Evolutionary conservation across 192 early-diverging fungal genomes (phyloP).

Genomic region (Coemansia sp.): DNA sequence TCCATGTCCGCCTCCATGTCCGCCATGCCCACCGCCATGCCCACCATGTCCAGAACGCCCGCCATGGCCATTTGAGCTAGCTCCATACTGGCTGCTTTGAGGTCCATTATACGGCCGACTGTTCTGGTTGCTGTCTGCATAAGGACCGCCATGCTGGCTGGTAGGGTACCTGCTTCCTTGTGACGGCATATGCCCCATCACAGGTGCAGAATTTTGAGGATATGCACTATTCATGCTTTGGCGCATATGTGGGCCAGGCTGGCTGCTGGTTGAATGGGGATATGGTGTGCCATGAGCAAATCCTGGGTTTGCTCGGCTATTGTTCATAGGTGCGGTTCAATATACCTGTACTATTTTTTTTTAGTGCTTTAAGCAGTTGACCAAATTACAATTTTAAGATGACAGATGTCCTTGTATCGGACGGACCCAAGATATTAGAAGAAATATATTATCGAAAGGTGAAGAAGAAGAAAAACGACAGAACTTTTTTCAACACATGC

Average conservation of each 20-base stretch:
- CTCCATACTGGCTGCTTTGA: background rate
- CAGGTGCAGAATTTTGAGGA: background rate
- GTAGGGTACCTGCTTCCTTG: conserved; percentile 5
- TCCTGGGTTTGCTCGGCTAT: background rate
- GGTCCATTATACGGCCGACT: background rate
- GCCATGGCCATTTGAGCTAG: background rate
- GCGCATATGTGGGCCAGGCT: background rate
- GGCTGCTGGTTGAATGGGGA: background rate
- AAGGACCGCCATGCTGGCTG: conserved; percentile 4
- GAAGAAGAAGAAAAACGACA: too few species aligned
- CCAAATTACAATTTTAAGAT: too few species aligned
- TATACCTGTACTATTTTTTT: too few species aligned
- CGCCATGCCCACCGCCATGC: conserved; percentile 6
- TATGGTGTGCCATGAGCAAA: conserved; percentile 1
- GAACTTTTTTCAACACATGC: too few species aligned
- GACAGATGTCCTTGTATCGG: too few species aligned
- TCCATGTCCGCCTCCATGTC: conserved; percentile 2
- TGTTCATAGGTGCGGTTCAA: too few species aligned
- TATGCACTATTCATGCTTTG: conserved; percentile 1
- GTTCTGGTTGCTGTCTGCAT: background rate
- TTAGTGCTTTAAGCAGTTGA: too few species aligned
- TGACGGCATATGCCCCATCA: background rate
- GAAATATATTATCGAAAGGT: too few species aligned
- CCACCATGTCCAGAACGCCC: conserved; percentile 8
- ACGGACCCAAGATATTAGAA: too few species aligned